Evolutionary conservation across 257 asterid species (phyloP).

Genomic region (Solanum virginianum): DNA sequence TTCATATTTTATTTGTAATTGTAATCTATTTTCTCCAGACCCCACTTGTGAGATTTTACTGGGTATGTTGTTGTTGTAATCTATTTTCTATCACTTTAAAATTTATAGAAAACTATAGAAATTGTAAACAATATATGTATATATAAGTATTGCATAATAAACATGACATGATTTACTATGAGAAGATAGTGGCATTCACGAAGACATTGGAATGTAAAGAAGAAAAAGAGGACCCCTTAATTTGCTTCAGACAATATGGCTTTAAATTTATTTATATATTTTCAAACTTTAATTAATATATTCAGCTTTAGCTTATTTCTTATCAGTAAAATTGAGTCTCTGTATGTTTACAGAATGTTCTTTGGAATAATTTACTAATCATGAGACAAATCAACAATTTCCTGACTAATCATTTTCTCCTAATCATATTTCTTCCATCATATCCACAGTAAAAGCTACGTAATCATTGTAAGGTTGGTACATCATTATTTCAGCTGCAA

Average conservation of each 20-base stretch:
- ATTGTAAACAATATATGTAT: no score
- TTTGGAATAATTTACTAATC: constrained; percentile 5
- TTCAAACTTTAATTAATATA: neutral
- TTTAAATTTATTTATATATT: neutral
- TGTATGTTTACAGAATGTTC: constrained; percentile 1
- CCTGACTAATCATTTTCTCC: neutral
- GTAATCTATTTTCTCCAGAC: no score
- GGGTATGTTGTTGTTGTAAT: no score
- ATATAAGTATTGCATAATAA: no score
- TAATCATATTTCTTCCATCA: neutral
- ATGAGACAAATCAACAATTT: neutral
- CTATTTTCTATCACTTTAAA: no score
- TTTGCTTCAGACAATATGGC: neutral
- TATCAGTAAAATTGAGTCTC: neutral
- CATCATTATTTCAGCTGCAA: neutral
- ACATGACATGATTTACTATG: no score
- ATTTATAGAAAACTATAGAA: no score
- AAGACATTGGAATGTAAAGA: neutral
- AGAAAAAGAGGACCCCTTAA: neutral
- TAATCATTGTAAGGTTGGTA: neutral
- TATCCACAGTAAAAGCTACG: neutral
- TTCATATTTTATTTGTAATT: no score
- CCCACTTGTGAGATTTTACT: no score
- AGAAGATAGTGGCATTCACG: neutral
- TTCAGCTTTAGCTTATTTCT: constrained; percentile 7